These are phyloP conservation scores for Trichoderma arundinaceum DNA, from an alignment of 2,329 filamentous ascomycete genomes.

Conservation along the genomic window DNA sequence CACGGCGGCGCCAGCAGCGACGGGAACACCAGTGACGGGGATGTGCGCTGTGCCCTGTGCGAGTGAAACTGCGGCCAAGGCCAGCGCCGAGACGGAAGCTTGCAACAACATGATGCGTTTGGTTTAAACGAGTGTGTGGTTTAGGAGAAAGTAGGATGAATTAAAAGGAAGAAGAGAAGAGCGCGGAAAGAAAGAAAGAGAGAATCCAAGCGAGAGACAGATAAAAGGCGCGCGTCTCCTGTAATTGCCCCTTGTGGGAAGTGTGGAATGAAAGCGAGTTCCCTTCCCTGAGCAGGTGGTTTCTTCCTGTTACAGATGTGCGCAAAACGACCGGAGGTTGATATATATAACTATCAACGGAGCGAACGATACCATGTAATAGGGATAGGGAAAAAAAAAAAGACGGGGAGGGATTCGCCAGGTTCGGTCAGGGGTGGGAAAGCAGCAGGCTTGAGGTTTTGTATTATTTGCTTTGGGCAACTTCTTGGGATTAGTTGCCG, in stretches of 20 bases:
- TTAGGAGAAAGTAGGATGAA: conserved; percentile 10
- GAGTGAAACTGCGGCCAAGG: conserved; percentile 38
- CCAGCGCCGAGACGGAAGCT: conserved; percentile 37
- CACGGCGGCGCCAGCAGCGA: conserved; percentile 48
- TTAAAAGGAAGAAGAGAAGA: neutral
- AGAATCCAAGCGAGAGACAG: conserved; percentile 18
- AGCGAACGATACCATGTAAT: conserved; percentile 12
- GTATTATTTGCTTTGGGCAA: conserved; percentile 27
- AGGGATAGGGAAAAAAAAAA: neutral
- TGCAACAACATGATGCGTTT: conserved; percentile 35
- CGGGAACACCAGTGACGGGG: conserved; percentile 47
- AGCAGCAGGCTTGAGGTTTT: conserved; percentile 25
- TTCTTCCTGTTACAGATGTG: conserved; percentile 17
- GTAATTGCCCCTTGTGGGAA: conserved; percentile 23
- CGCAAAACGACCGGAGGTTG: conserved; percentile 16
- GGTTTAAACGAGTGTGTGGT: conserved; percentile 28
- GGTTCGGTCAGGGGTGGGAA: conserved; percentile 7
- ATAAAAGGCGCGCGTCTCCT: conserved; percentile 14
- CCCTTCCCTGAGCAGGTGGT: conserved; percentile 23
- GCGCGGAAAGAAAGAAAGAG: neutral
- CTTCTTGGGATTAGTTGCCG: conserved; percentile 26
- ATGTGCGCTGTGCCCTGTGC: conserved; percentile 40
- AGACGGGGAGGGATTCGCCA: conserved; percentile 3
- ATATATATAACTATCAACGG: conserved; percentile 24
- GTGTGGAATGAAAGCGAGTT: conserved; percentile 22